phyloP scores from a whole-genome alignment of 1,284 basidiomycete genomes.

The Wolfiporia cocos region DNA sequence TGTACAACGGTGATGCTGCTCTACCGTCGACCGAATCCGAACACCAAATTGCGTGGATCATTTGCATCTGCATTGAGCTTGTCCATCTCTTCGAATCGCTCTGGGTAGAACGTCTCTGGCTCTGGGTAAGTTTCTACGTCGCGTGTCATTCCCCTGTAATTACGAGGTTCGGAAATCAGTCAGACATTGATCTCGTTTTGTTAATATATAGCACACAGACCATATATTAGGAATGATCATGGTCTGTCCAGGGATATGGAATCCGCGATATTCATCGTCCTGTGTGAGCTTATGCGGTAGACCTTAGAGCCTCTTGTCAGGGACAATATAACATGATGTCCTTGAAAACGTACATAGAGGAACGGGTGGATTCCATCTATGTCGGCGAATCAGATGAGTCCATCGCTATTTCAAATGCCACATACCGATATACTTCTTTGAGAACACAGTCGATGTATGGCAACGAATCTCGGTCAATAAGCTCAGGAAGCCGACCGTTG shows the following conservation, averaged over 20 bases:
- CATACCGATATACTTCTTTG: constrained; percentile 45
- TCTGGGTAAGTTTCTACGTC: constrained; percentile 21
- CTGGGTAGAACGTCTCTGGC: constrained; percentile 25
- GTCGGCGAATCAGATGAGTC: constrained; percentile 39
- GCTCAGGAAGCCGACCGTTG: constrained; percentile 34
- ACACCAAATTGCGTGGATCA: constrained; percentile 23
- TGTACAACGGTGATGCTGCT: too few relatives aligned
- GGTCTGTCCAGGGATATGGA: constrained; percentile 37
- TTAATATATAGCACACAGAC: constrained; percentile 17
- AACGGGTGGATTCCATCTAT: constrained; percentile 19
- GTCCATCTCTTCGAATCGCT: constrained; percentile 24
- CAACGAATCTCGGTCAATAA: constrained; percentile 41
- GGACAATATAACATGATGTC: not conserved
- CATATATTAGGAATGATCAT: constrained; percentile 44
- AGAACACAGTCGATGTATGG: constrained; percentile 48
- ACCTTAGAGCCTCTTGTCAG: constrained; percentile 17
- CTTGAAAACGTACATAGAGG: constrained; percentile 14
- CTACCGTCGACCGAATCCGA: constrained; percentile 34
- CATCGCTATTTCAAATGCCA: too few relatives aligned
- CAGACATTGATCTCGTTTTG: too few relatives aligned
- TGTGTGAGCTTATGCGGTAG: constrained; percentile 43
- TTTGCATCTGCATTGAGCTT: constrained; percentile 12
- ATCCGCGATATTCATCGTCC: constrained; percentile 43
- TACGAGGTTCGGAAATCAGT: not conserved
- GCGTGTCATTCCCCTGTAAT: constrained; percentile 25